A percentile compares a stretch with the other conserved stretches of the same genome.
phyloP scores from a whole-genome alignment of 129 eudicot genomes.

The carrot (Daucus carota) region DH1_v3.0 NC_030386.2:23258001-23258500 shows the following conservation, averaged over 20 bases:
- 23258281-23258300: slow-evolving; percentile 14
- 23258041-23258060: slow-evolving; percentile 99
- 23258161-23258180: slow-evolving; percentile 66
- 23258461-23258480: not conserved
- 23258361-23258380: not conserved
- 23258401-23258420: not conserved
- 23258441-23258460: not conserved
- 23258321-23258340: slow-evolving; percentile 5
- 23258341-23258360: slow-evolving; percentile 2
- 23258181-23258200: slow-evolving; percentile 74
- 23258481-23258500: not conserved
- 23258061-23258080: slow-evolving; percentile 14
- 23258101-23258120: not conserved
- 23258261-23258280: slow-evolving; percentile 67
- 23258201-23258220: slow-evolving; percentile 78
- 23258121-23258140: slow-evolving; percentile 1
- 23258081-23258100: slow-evolving; percentile 6
- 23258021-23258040: slow-evolving; percentile 60
- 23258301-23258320: slow-evolving; percentile 4
- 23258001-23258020: slow-evolving; percentile 35
- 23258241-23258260: slow-evolving; percentile 64
- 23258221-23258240: slow-evolving; percentile 78
- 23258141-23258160: slow-evolving; percentile 70
- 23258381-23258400: not conserved
- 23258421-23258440: not conserved